Evolutionary conservation across 306 rosid genomes (phyloP).

Genomic region (Fragaria ananassa): DNA sequence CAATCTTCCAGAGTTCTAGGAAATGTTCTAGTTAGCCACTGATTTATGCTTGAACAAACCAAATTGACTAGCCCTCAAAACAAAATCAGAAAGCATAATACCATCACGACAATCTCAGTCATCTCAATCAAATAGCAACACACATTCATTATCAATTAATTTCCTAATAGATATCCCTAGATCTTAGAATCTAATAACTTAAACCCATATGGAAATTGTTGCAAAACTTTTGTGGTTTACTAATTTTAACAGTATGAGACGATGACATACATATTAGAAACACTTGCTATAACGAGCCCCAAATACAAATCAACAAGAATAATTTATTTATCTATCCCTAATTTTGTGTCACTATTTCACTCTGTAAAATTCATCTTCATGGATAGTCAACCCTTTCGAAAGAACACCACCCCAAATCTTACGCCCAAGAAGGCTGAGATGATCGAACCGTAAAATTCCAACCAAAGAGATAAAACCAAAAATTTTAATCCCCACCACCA

Average conservation of each 20-base stretch:
- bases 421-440: constrained; percentile 8
- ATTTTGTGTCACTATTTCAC: neutral
- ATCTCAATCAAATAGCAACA: neutral
- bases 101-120: neutral
- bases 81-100: neutral
- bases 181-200: neutral
- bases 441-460: neutral
- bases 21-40: neutral
- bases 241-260: too few species aligned
- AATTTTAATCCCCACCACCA: neutral
- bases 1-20: neutral
- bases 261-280: neutral
- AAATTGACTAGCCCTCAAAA: neutral
- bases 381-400: neutral
- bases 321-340: neutral
- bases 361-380: neutral
- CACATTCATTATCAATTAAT: neutral
- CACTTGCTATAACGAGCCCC: neutral
- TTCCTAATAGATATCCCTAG: neutral
- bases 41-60: neutral
- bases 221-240: neutral
- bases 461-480: neutral
- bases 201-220: neutral
- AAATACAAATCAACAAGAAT: neutral
- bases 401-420: neutral